Percentiles rank a stretch among this genome's conserved stretches.
Evolutionary conservation across 345 rosid species (phyloP).

Genomic region (Excoecaria cochinchinensis): DNA sequence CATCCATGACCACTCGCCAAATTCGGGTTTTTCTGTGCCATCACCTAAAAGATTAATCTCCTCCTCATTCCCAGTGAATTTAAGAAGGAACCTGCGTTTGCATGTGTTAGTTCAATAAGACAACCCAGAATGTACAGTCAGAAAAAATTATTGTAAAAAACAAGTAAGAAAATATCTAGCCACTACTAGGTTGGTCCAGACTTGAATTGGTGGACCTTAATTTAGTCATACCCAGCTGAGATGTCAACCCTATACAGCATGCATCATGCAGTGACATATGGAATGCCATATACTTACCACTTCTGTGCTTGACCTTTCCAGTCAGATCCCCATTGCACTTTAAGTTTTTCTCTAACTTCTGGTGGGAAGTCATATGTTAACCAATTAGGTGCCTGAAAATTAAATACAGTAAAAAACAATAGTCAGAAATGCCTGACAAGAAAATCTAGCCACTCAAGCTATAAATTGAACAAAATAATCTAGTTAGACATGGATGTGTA

Average conservation of each 20-base stretch:
- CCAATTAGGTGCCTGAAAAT: constrained; percentile 74
- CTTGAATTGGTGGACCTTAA: neutral
- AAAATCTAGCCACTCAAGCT: neutral
- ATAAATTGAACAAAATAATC: neutral
- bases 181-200: too few species aligned
- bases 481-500: neutral
- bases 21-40: constrained; percentile 87
- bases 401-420: neutral
- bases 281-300: constrained; percentile 52
- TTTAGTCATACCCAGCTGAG: neutral
- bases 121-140: neutral
- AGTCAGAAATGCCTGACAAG: neutral
- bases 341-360: constrained; percentile 78
- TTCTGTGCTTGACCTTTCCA: constrained; percentile 99
- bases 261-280: neutral
- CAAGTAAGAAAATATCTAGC: neutral
- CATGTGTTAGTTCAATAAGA: neutral
- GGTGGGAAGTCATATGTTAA: constrained; percentile 90
- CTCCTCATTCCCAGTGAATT: constrained; percentile 77
- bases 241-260: neutral
- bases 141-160: neutral
- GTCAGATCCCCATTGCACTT: constrained; percentile 76
- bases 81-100: constrained; percentile 72
- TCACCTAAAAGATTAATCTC: constrained; percentile 89
- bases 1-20: constrained; percentile 85